phyloP scores from a whole-genome alignment of 257 asterid species.

The Ilex aquifolium region DNA sequence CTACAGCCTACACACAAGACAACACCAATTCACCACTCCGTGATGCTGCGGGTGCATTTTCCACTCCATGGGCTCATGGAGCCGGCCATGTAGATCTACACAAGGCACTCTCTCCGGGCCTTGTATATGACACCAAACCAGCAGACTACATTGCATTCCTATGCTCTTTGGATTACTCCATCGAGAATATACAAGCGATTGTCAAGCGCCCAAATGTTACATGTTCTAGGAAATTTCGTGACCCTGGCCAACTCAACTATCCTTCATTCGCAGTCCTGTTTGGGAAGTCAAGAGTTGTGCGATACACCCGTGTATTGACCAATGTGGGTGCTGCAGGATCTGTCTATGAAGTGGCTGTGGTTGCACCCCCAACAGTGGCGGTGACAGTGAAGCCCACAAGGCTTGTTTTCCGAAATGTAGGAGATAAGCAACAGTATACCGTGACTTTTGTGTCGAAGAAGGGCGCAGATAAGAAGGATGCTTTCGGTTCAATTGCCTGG shows the following conservation, averaged over 20 bases:
- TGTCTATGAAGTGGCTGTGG: conserved; percentile 31
- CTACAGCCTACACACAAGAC: conserved; percentile 39
- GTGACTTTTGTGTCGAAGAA: conserved; percentile 56
- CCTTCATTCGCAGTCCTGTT: conserved; percentile 76
- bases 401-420: conserved; percentile 43
- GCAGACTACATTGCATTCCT: conserved; percentile 38
- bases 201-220: conserved; percentile 50
- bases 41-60: conserved; percentile 29
- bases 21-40: conserved; percentile 33
- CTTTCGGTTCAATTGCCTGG: conserved; percentile 73
- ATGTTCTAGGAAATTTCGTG: conserved; percentile 39
- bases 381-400: conserved; percentile 54
- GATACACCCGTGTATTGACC: conserved; percentile 57
- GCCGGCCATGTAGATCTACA: conserved; percentile 48
- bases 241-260: conserved; percentile 83
- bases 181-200: conserved; percentile 35
- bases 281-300: conserved; percentile 52
- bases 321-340: conserved; percentile 71
- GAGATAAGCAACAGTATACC: conserved; percentile 44
- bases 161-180: conserved; percentile 38
- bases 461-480: conserved; percentile 23
- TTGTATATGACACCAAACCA: conserved; percentile 28
- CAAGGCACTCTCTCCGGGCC: conserved; percentile 43
- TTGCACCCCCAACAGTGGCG: conserved; percentile 37
- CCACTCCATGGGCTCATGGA: conserved; percentile 37